Evolutionary conservation across 305 asterid species (phyloP).

Genomic region (Petunia hybrid): DNA sequence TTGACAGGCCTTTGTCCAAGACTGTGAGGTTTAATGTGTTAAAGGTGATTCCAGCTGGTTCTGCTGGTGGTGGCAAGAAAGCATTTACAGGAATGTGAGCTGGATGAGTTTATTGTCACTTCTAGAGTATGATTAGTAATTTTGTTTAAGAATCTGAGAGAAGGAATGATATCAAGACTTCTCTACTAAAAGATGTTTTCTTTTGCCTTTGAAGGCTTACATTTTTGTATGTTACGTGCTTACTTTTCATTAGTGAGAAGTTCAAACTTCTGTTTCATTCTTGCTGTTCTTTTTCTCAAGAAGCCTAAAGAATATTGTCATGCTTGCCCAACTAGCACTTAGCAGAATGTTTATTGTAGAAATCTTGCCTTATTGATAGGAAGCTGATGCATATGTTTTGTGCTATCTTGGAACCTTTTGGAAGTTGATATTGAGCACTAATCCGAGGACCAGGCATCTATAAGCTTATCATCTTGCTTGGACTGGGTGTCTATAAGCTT

Average conservation of each 20-base stretch:
- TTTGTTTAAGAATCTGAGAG: slow-evolving; percentile 29
- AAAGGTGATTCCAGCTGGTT: slow-evolving; percentile 86
- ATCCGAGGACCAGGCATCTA: neutral
- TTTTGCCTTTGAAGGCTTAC: slow-evolving; percentile 15
- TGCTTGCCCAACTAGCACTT: neutral
- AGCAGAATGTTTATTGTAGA: neutral
- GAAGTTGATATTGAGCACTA: neutral
- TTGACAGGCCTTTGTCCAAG: slow-evolving; percentile 76
- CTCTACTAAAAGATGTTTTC: neutral
- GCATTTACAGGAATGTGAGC: slow-evolving; percentile 73
- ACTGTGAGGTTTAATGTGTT: slow-evolving; percentile 83
- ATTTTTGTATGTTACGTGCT: slow-evolving; percentile 15
- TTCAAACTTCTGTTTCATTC: neutral
- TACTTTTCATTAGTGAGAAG: neutral
- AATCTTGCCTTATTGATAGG: neutral
- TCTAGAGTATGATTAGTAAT: neutral
- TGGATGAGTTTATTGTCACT: neutral
- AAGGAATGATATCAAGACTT: neutral
- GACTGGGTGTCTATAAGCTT: too few species aligned
- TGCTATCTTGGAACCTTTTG: neutral
- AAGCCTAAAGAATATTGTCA: neutral
- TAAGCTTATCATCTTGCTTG: neutral
- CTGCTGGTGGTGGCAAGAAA: slow-evolving; percentile 80
- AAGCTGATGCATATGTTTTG: neutral
- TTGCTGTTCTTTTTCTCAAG: neutral